Conservation (phyloP, 2,329 filamentous ascomycete species). For the Zelopaecilomyces penicillatus region DNA sequence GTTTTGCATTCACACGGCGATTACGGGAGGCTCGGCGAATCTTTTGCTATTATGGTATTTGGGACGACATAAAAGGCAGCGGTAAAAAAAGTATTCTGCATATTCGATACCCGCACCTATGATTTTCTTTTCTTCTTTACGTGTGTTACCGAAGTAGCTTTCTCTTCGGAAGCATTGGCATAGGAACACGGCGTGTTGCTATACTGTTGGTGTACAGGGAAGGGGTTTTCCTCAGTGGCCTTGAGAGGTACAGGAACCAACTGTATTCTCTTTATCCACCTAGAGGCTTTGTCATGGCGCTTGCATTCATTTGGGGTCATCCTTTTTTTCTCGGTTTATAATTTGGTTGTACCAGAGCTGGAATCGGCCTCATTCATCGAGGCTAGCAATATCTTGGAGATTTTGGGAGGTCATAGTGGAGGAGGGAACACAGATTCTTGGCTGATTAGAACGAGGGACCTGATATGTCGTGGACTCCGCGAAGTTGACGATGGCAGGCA, state of each 20-base stretch:
- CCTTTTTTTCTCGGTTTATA: too few relatives aligned
- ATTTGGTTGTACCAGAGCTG: too few relatives aligned
- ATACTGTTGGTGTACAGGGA: neutral
- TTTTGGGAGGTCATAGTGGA: neutral
- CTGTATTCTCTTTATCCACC: too few relatives aligned
- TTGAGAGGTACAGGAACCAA: too few relatives aligned
- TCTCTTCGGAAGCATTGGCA: neutral
- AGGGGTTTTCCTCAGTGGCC: too few relatives aligned
- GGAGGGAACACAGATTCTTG: neutral
- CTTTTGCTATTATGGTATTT: conserved; percentile 20
- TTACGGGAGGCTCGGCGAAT: conserved; percentile 16
- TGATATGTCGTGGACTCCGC: too few relatives aligned
- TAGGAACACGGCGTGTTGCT: neutral
- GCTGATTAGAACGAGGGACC: too few relatives aligned
- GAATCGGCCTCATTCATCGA: too few relatives aligned
- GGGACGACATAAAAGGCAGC: conserved; percentile 19
- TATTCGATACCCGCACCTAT: conserved; percentile 23
- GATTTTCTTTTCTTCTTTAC: neutral
- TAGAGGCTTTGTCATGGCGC: too few relatives aligned
- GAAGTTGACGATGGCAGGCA: too few relatives aligned
- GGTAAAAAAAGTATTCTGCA: conserved; percentile 24
- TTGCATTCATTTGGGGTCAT: too few relatives aligned
- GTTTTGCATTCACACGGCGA: conserved; percentile 11
- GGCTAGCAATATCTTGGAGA: too few relatives aligned
- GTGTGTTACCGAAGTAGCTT: conserved; percentile 4